Percentiles rank a stretch among this genome's conserved stretches.
These are phyloP conservation scores for Aspergillus taichungensis DNA, from an alignment of 495 filamentous ascomycete species.

Conservation along the genomic window DNA sequence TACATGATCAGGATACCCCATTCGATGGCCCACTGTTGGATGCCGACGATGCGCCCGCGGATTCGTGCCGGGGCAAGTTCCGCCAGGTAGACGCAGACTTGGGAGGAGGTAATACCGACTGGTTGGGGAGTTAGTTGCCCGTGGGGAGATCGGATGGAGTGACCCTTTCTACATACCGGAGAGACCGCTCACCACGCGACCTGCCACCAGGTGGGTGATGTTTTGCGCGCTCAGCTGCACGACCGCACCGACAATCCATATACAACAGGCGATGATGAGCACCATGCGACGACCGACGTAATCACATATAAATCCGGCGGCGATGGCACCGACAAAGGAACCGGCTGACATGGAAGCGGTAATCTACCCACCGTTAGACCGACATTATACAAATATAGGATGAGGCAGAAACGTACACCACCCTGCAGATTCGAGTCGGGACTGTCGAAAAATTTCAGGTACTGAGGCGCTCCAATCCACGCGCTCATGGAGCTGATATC, in stretches of 20 bases:
- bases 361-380: constrained; percentile 17
- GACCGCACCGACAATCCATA: constrained; percentile 63
- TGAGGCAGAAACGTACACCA: constrained; percentile 19
- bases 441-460: constrained; percentile 56
- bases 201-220: constrained; percentile 56
- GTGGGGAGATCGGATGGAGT: background rate
- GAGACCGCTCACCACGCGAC: constrained; percentile 63
- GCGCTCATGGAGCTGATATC: constrained; percentile 57
- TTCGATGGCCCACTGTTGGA: constrained; percentile 71
- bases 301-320: constrained; percentile 59
- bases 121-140: background rate
- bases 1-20: constrained; percentile 60
- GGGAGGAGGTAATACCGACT: constrained; percentile 68
- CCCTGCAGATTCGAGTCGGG: constrained; percentile 57
- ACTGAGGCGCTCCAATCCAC: constrained; percentile 62
- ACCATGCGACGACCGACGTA: constrained; percentile 54
- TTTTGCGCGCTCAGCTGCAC: constrained; percentile 55
- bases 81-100: constrained; percentile 75
- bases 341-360: constrained; percentile 56
- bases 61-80: constrained; percentile 61
- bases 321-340: constrained; percentile 54
- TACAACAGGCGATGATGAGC: constrained; percentile 56
- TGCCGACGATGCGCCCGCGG: constrained; percentile 60
- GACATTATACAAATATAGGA: background rate
- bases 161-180: constrained; percentile 18